Percentiles rank a stretch among this genome's conserved stretches.
These are phyloP conservation scores for Talaromyces pinophilus DNA, from an alignment of 2,329 filamentous ascomycete genomes.

Conservation along the genomic window DNA sequence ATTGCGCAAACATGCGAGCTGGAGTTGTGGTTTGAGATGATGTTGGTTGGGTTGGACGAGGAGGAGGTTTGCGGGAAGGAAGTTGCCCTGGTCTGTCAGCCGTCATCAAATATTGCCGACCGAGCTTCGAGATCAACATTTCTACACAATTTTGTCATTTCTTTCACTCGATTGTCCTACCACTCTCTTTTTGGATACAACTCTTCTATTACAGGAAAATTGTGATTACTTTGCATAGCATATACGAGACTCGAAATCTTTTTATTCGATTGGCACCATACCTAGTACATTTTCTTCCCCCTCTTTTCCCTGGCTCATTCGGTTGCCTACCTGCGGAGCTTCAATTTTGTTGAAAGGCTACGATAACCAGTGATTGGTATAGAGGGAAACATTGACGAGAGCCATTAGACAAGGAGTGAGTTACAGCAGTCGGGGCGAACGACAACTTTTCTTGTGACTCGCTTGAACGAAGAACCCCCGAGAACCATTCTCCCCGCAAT, in stretches of 20 bases:
- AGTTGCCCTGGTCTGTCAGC: background rate
- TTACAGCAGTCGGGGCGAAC: background rate
- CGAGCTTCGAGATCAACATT: background rate
- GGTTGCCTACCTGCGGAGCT: background rate
- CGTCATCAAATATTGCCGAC: slow-evolving; percentile 7
- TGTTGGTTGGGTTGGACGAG: slow-evolving; percentile 6
- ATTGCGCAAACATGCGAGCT: background rate
- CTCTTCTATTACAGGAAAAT: background rate
- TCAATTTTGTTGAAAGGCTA: background rate
- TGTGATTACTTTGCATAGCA: background rate
- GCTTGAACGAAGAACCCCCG: background rate
- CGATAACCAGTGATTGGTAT: background rate
- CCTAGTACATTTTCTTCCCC: background rate
- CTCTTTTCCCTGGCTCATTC: background rate
- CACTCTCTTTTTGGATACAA: background rate
- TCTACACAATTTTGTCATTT: background rate
- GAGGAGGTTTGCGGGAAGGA: slow-evolving; percentile 6
- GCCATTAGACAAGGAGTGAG: background rate
- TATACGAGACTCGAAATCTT: background rate
- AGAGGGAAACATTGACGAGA: background rate
- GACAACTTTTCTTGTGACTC: slow-evolving; percentile 5
- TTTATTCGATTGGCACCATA: background rate
- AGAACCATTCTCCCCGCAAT: slow-evolving; percentile 3
- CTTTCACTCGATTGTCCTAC: background rate
- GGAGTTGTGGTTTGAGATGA: background rate